Conservation (phyloP, 2,329 filamentous ascomycete species). For the Fusarium sp. region DNA sequence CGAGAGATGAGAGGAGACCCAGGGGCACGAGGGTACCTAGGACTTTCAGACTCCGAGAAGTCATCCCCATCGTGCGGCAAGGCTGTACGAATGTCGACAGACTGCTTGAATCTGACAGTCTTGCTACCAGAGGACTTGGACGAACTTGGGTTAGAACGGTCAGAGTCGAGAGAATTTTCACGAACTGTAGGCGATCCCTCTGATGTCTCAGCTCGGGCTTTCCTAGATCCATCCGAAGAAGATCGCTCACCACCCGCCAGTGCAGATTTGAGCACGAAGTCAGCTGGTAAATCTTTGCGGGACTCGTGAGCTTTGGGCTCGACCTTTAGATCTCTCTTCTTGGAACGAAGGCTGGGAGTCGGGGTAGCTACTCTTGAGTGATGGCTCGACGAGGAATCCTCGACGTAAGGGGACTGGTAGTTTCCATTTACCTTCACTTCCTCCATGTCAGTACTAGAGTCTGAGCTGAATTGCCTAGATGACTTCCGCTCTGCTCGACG, state of each 20-base stretch:
- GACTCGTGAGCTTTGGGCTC: neutral
- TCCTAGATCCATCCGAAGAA: slow-evolving; percentile 15
- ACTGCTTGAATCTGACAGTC: slow-evolving; percentile 45
- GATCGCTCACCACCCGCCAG: slow-evolving; percentile 7
- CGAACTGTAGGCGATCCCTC: slow-evolving; percentile 2
- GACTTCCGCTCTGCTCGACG: slow-evolving; percentile 47
- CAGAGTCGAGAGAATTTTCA: slow-evolving; percentile 32
- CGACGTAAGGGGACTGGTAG: slow-evolving; percentile 47
- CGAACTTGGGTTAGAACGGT: slow-evolving; percentile 40
- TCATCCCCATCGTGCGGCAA: slow-evolving; percentile 24
- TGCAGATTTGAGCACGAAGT: slow-evolving; percentile 9
- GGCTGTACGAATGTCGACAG: slow-evolving; percentile 35
- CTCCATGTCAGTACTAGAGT: slow-evolving; percentile 4
- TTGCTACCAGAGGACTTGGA: slow-evolving; percentile 43
- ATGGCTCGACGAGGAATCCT: slow-evolving; percentile 38
- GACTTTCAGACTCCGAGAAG: slow-evolving; percentile 23
- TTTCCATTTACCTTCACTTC: slow-evolving; percentile 1
- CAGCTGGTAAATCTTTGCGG: neutral
- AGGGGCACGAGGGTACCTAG: neutral
- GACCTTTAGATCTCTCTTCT: neutral
- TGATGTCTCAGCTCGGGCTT: neutral
- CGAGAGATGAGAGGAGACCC: slow-evolving; percentile 37
- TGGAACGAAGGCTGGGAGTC: neutral
- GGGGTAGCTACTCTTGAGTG: slow-evolving; percentile 8
- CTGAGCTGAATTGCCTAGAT: slow-evolving; percentile 34